Evolutionary conservation across 352 stramenopile genomes (phyloP).

Genomic region (Achlya hypogyna): DNA sequence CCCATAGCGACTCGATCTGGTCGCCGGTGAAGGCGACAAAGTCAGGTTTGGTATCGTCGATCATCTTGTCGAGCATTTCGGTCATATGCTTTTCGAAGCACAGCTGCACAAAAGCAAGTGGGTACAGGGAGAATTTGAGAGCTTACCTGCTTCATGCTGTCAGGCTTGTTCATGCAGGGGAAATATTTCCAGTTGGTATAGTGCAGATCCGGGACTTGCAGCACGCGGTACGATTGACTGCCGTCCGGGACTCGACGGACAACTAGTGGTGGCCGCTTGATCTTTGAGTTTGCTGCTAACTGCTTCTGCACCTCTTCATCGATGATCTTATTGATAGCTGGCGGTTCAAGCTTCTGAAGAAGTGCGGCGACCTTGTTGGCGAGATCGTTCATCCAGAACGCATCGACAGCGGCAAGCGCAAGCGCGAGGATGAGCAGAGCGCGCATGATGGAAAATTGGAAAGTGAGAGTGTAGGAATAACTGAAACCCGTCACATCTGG

Average conservation of each 20-base stretch:
- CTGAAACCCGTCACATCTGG: not conserved
- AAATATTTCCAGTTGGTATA: conserved; percentile 30
- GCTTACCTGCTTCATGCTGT: conserved; percentile 29
- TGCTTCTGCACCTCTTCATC: not conserved
- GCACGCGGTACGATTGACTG: conserved; percentile 22
- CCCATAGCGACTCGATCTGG: conserved; percentile 27
- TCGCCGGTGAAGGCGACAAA: conserved; percentile 45
- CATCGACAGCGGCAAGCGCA: not conserved
- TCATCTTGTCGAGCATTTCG: conserved; percentile 32
- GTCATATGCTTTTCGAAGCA: conserved; percentile 37
- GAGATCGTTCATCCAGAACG: not conserved
- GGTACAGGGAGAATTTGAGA: conserved; percentile 24
- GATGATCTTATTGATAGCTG: not conserved
- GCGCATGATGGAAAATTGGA: conserved; percentile 1
- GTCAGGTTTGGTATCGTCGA: conserved; percentile 37
- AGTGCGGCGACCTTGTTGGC: not conserved
- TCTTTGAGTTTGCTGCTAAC: not conserved
- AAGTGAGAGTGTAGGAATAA: not conserved
- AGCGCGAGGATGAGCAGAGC: not conserved
- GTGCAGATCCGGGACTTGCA: conserved; percentile 43
- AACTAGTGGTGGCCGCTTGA: not conserved
- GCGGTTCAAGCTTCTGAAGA: not conserved
- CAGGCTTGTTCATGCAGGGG: conserved; percentile 22
- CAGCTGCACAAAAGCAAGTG: conserved; percentile 13
- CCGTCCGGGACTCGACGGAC: too few species aligned